Conservation (phyloP, 2,329 filamentous ascomycete genomes). For the Proliferodiscus dingleyae region DNA sequence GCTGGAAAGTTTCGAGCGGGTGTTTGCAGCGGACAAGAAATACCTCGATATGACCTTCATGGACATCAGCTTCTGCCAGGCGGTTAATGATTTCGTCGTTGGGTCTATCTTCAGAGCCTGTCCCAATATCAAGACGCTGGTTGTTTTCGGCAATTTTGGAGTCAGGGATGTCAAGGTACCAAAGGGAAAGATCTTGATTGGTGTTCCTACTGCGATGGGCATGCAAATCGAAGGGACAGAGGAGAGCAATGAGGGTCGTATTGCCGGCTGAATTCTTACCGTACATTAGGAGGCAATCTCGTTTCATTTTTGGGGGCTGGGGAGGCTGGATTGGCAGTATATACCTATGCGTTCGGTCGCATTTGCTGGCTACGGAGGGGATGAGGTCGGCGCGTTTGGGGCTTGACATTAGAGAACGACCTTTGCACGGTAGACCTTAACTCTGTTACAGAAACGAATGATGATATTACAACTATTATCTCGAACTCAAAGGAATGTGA, state of each 20-base stretch:
- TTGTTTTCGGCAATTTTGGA: conserved; percentile 63
- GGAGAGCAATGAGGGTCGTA: conserved; percentile 21
- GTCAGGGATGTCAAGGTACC: conserved; percentile 51
- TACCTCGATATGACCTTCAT: conserved; percentile 69
- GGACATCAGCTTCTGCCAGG: conserved; percentile 72
- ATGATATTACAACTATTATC: too few relatives aligned
- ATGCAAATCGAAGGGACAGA: conserved; percentile 53
- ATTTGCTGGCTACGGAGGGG: too few relatives aligned
- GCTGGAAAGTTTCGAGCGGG: conserved; percentile 64
- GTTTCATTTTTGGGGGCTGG: too few relatives aligned
- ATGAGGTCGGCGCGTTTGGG: too few relatives aligned
- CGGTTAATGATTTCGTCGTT: conserved; percentile 60
- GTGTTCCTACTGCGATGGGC: conserved; percentile 53
- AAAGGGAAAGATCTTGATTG: conserved; percentile 50
- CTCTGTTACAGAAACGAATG: too few relatives aligned
- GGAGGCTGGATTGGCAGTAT: too few relatives aligned
- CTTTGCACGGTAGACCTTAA: too few relatives aligned
- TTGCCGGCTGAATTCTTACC: conserved; percentile 1
- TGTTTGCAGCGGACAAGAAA: conserved; percentile 55
- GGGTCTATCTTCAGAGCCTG: conserved; percentile 60
- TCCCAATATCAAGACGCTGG: conserved; percentile 53
- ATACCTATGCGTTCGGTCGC: too few relatives aligned
- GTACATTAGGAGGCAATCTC: too few relatives aligned
- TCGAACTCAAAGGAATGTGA: too few relatives aligned
- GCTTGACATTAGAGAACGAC: too few relatives aligned